These are phyloP conservation scores for Thalassiosira hispida DNA, from an alignment of 352 stramenopile species.

Conservation along the genomic window DNA sequence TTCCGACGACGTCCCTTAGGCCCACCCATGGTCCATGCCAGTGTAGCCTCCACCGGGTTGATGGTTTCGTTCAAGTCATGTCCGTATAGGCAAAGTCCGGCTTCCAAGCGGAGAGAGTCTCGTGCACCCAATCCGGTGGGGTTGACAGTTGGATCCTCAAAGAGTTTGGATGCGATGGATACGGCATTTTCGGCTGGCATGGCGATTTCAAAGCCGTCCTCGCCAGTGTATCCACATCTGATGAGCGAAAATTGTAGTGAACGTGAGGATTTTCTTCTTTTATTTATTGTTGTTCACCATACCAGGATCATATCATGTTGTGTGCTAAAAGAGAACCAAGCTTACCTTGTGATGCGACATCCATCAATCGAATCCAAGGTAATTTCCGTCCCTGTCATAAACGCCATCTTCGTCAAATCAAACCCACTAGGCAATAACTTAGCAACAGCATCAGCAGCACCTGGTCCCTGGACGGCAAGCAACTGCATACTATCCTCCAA, in stretches of 20 bases:
- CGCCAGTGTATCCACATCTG: constrained; percentile 98
- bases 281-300: no score
- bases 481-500: constrained; percentile 92
- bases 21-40: constrained; percentile 92
- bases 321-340: constrained; percentile 1
- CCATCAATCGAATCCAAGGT: constrained; percentile 89
- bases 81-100: constrained; percentile 97
- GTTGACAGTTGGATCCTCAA: constrained; percentile 86
- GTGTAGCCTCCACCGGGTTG: constrained; percentile 92
- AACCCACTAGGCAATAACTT: constrained; percentile 88
- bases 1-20: constrained; percentile 79
- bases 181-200: constrained; percentile 85
- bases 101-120: constrained; percentile 97
- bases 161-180: constrained; percentile 83
- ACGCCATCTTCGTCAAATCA: constrained; percentile 92
- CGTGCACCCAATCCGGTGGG: constrained; percentile 93
- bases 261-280: not conserved
- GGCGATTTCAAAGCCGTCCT: constrained; percentile 99
- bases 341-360: constrained; percentile 81
- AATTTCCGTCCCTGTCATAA: constrained; percentile 94
- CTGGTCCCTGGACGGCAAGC: constrained; percentile 94
- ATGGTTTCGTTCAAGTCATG: constrained; percentile 96
- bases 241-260: constrained; percentile 43
- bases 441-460: constrained; percentile 88
- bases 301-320: constrained; percentile 4